Evolutionary conservation across 2,329 filamentous ascomycete genomes (phyloP).

Genomic region (Bipolaris victoriae): DNA sequence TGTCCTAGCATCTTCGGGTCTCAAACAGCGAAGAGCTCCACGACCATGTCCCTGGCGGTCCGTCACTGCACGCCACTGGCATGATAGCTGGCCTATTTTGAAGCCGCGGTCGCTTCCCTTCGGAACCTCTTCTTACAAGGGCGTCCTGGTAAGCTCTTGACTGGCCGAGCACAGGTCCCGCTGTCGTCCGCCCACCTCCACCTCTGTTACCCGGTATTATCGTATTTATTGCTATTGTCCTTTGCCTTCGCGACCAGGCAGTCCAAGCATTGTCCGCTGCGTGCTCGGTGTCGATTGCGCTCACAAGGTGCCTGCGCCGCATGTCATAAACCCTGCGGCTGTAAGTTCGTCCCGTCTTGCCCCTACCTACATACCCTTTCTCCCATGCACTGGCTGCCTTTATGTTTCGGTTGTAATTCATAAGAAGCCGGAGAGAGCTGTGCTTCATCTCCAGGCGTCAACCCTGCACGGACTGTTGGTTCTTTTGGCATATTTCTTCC

Average conservation of each 20-base stretch:
- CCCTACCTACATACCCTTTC: conserved; percentile 24
- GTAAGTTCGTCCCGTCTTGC: conserved; percentile 38
- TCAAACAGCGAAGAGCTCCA: conserved; percentile 47
- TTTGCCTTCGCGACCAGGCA: conserved; percentile 32
- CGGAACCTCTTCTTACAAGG: conserved; percentile 24
- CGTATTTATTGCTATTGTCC: conserved; percentile 42
- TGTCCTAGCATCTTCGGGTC: conserved; percentile 38
- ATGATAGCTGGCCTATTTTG: conserved; percentile 29
- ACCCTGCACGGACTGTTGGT: conserved; percentile 48
- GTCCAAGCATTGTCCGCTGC: conserved; percentile 28
- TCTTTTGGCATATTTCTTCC: conserved; percentile 41
- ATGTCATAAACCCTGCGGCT: conserved; percentile 33
- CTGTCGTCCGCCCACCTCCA: conserved; percentile 32
- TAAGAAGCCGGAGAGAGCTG: conserved; percentile 40
- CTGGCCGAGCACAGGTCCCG: conserved; percentile 37
- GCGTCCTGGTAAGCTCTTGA: conserved; percentile 32
- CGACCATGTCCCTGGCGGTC: conserved; percentile 45
- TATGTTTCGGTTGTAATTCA: conserved; percentile 41
- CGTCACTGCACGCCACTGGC: conserved; percentile 31
- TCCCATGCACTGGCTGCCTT: conserved; percentile 36
- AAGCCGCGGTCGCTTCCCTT: conserved; percentile 31
- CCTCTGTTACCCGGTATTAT: conserved; percentile 37
- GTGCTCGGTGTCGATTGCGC: conserved; percentile 35
- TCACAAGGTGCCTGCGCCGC: conserved; percentile 40
- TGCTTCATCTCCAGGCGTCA: conserved; percentile 49